These are phyloP conservation scores for Suhomyces vadensis DNA, from an alignment of 805 yeast genomes.

Conservation along the genomic window DNA sequence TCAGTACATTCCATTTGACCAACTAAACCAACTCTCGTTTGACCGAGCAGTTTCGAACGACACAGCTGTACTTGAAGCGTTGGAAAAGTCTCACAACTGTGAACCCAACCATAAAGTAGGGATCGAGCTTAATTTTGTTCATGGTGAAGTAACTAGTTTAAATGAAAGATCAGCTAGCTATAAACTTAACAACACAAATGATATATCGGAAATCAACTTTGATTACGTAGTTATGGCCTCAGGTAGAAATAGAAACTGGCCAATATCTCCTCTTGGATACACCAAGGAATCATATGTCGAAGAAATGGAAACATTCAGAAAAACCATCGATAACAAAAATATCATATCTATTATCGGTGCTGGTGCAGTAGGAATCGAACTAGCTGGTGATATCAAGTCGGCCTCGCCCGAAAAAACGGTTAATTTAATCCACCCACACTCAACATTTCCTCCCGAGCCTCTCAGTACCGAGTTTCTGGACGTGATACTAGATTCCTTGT, in stretches of 20 bases:
- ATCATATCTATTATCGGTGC: constrained; percentile 46
- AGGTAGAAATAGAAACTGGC: constrained; percentile 56
- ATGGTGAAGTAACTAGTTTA: constrained; percentile 33
- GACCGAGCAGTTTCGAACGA: constrained; percentile 30
- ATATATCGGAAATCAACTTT: constrained; percentile 27
- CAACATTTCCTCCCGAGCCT: constrained; percentile 39
- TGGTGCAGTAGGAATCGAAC: constrained; percentile 46
- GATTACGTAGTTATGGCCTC: constrained; percentile 50
- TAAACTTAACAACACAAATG: constrained; percentile 14
- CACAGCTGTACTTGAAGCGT: background rate
- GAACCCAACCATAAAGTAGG: constrained; percentile 15
- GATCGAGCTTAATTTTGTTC: constrained; percentile 31
- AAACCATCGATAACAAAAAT: constrained; percentile 33
- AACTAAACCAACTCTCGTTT: constrained; percentile 30
- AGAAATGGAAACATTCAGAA: constrained; percentile 43
- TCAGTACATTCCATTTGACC: constrained; percentile 35
- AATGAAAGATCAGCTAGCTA: constrained; percentile 29
- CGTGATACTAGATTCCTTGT: constrained; percentile 27
- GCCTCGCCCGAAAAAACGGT: constrained; percentile 33
- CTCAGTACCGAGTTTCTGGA: constrained; percentile 31
- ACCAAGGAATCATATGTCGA: constrained; percentile 35
- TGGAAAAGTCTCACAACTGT: constrained; percentile 3
- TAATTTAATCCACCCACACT: constrained; percentile 41
- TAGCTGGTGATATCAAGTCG: constrained; percentile 42
- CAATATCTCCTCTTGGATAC: constrained; percentile 50